Percentiles rank a stretch among this genome's conserved stretches.
phyloP scores from a whole-genome alignment of 1,139 yeast species.

The Tardiomyces digboiensis region DNA sequence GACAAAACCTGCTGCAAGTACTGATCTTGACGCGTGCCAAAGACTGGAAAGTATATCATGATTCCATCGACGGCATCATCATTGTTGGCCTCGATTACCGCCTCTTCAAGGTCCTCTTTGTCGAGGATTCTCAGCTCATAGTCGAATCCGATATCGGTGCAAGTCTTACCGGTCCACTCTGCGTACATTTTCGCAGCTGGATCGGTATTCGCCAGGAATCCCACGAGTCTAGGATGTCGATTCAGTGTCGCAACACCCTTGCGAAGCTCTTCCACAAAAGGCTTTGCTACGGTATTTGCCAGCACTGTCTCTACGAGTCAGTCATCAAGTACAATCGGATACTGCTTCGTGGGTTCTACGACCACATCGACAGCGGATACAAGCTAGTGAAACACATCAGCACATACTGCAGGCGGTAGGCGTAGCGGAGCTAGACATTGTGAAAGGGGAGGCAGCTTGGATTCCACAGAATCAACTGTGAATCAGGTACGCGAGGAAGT shows the following conservation, averaged over 20 bases:
- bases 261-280: conserved; percentile 63
- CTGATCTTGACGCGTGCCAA: conserved; percentile 91
- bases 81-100: conserved; percentile 69
- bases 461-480: no score
- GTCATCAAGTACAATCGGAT: no score
- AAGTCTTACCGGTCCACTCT: conserved; percentile 90
- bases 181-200: conserved; percentile 97
- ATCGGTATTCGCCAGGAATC: conserved; percentile 83
- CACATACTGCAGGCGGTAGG: background rate
- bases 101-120: conserved; percentile 79
- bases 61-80: conserved; percentile 80
- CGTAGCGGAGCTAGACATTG: conserved; percentile 1
- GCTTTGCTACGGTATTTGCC: conserved; percentile 82
- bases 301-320: conserved; percentile 55
- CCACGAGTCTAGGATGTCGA: conserved; percentile 66
- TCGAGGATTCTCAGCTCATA: conserved; percentile 68
- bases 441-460: no score
- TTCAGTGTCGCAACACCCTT: conserved; percentile 44
- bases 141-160: conserved; percentile 73
- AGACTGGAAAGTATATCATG: conserved; percentile 98
- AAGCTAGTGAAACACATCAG: background rate
- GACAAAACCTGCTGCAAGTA: conserved; percentile 86
- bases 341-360: no score
- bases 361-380: no score
- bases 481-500: no score